phyloP scores from a whole-genome alignment of 768 basidiomycete genomes.

The Leccinum subgranulosum region DNA sequence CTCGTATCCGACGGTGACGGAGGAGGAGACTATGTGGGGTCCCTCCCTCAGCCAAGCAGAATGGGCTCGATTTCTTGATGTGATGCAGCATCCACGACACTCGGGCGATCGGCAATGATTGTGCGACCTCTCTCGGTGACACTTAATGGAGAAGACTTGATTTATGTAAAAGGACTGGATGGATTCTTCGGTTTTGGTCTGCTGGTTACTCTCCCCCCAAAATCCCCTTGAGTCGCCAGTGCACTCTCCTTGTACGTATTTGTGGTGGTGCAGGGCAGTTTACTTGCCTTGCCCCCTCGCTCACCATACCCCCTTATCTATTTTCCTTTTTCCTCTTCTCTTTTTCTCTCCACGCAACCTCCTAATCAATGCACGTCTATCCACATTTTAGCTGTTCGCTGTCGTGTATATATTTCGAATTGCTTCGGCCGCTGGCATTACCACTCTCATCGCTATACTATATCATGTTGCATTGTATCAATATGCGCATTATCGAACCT shows the following conservation, averaged over 20 bases:
- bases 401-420: slow-evolving; percentile 10
- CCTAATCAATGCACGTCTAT: slow-evolving; percentile 13
- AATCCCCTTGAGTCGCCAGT: slow-evolving; percentile 15
- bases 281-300: neutral
- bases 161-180: slow-evolving; percentile 28
- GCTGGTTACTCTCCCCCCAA: slow-evolving; percentile 3
- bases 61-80: slow-evolving; percentile 67
- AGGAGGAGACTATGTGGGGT: slow-evolving; percentile 71
- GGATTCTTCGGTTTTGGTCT: slow-evolving; percentile 24
- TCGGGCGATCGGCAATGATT: slow-evolving; percentile 27
- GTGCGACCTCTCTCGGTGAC: slow-evolving; percentile 4
- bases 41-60: slow-evolving; percentile 74
- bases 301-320: slow-evolving; percentile 14
- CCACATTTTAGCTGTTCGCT: slow-evolving; percentile 16
- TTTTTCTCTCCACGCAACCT: slow-evolving; percentile 7
- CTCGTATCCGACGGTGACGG: slow-evolving; percentile 45
- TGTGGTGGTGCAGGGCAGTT: slow-evolving; percentile 18
- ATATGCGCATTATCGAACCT: slow-evolving; percentile 2
- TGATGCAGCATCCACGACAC: slow-evolving; percentile 48
- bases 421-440: slow-evolving; percentile 1
- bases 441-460: slow-evolving; percentile 12
- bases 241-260: slow-evolving; percentile 18
- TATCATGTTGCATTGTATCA: slow-evolving; percentile 24
- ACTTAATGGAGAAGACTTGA: slow-evolving; percentile 12
- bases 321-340: neutral